Evolutionary conservation across 2,329 filamentous ascomycete genomes (phyloP), one percentile per base, ranked within the genome.

Genomic region (Leptosphaerulina australis): DNA sequence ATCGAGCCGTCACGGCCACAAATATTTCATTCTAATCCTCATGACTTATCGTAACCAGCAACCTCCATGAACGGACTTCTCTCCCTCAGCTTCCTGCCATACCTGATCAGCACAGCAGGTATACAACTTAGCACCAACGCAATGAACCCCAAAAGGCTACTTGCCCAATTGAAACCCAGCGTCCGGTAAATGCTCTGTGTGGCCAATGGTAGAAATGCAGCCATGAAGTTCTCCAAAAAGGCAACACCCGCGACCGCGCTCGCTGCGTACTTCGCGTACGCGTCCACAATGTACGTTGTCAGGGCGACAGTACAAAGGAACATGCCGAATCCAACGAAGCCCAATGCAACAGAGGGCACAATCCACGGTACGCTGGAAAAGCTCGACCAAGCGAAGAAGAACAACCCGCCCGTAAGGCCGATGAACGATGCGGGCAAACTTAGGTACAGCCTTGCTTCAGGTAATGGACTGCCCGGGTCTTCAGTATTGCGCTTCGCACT

Each of bases 381-480:
- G 1, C 72, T 70, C 1, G 77, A 77, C 79, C 79, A 82, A 0
- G 71, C 80, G 52, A 81, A 82, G 24, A 74, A 70, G 53, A 82
- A 80, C 67, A 81, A 73, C 11, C 80, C 80, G 1, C 74, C 79
- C 0, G 71, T 66, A 26, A 80, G 72, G 2, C 77, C 77, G 21
- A 80, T 22, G 34, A 81, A 77, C 2, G 75, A 76, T 1, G 66
- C 76, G 1, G 73, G 66, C 9, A 78, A 70, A 39, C 66, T 71
- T 31, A 78, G 62, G 53, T 79, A 79, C 0, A 80, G 66, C 9
- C 77, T 68, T 0, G 75, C 76, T 62, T 81, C 78, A 0, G 77
- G 77, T 0, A 79, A 70, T 0, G 76, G 74, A 2, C 50, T 58
- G 0, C 74, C 74, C 0, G 75, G 74, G 0, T 48, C 55, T 39